Evolutionary conservation across 140 eudicot genomes (phyloP).

Genomic region (Senecio squalidus): DNA sequence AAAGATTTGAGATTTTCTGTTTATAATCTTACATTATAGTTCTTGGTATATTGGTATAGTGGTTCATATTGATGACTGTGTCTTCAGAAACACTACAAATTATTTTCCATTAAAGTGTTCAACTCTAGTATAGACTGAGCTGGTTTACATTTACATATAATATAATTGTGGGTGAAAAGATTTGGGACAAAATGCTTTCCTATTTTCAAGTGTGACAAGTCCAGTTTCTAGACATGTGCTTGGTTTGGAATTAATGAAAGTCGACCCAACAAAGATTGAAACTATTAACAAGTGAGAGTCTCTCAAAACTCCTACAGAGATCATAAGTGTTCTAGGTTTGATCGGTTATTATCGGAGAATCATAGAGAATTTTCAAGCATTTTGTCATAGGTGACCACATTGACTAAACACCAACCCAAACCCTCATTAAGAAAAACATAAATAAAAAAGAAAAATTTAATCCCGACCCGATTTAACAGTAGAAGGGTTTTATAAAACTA

Average conservation of each 20-base stretch:
- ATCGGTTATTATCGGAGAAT: too few relatives aligned
- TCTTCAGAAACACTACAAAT: slow-evolving; percentile 18
- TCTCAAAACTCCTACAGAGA: too few relatives aligned
- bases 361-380: too few relatives aligned
- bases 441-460: too few relatives aligned
- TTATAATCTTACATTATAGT: neutral
- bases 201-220: neutral
- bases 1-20: slow-evolving; percentile 27
- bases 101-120: neutral
- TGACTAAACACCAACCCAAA: too few relatives aligned
- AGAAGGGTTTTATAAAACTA: too few relatives aligned
- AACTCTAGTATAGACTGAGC: neutral
- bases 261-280: too few relatives aligned
- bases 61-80: slow-evolving; percentile 14
- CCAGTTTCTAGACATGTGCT: neutral
- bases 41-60: neutral
- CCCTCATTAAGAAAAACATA: too few relatives aligned
- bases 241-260: neutral
- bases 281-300: too few relatives aligned
- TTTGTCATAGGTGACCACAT: too few relatives aligned
- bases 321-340: too few relatives aligned
- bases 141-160: neutral
- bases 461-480: too few relatives aligned
- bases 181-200: neutral
- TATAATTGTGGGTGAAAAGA: neutral